Base-by-base conservation (phyloP, 192 early-diverging fungal genomes). In the Backusella psychrophila region DNA sequence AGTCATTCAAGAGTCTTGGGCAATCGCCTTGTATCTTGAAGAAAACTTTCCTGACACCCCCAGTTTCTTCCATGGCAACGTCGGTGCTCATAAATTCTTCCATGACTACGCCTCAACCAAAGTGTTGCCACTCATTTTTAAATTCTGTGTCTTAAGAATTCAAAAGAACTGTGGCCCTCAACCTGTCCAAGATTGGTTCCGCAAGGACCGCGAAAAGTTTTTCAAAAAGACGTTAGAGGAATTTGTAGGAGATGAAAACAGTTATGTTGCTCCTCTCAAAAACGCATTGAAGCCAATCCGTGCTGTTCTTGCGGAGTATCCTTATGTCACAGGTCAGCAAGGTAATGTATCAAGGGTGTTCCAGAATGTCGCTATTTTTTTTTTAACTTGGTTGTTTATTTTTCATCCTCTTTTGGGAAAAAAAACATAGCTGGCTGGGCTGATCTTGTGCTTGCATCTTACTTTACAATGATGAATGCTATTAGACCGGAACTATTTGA, bases 1-100 rank as follows among this genome's bases (percentile, higher is more conserved):
- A 35, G 77, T 77, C 11, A 46, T 89, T 6, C 77, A 76, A 38
- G 90, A 89, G 35, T 89, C 89, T 6, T 85, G 83, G 74, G 72
- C 80, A 0, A 92, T 92, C 72, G 87, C 88, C 2, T 74, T 85
- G 26, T 91, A 89, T 59, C 79, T 92, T 5, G 90, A 92, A 14
- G 80, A 80, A 34, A 84, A 77, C 14, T 91, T 86, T 66, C 90
- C 90, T 1, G 78, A 86, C 9, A 78, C 78, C 0, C 87, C 86
- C 14, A 81, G 74, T 5, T 33, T 89, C 9, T 87, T 89, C 65
- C 78, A 81, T 12, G 38, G 75, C 8, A 71, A 73, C 6, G 76
- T 82, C 63, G 81, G 78, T 21, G 33, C 85, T 2, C 83, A 84
- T 29, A 65, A 76, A 14, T 87, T 89, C 70, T 85, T 85, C 44